phyloP scores from a whole-genome alignment of 164 flowering plant genomes.

The Tinospora cordifolia region DNA sequence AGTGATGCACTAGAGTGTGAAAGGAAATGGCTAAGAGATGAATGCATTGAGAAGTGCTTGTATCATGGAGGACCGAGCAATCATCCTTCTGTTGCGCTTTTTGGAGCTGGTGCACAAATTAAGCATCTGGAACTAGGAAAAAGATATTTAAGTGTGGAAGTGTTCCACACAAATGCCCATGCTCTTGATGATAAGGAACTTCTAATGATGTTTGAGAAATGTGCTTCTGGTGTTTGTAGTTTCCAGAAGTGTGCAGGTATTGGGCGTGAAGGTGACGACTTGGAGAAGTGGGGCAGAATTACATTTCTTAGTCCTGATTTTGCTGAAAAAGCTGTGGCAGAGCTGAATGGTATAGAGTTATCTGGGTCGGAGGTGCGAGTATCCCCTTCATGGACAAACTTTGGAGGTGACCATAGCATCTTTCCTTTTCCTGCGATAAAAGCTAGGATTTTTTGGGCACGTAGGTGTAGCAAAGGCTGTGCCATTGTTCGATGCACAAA shows the following conservation, averaged over 20 bases:
- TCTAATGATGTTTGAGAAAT: constrained; percentile 49
- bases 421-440: constrained; percentile 56
- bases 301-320: constrained; percentile 75
- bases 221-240: constrained; percentile 47
- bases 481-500: constrained; percentile 54
- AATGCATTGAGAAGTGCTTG: constrained; percentile 72
- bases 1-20: constrained; percentile 50
- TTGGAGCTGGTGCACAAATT: constrained; percentile 91
- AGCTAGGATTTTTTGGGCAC: constrained; percentile 83
- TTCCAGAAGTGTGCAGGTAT: constrained; percentile 36
- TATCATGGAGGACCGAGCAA: constrained; percentile 46
- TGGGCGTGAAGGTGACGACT: constrained; percentile 43
- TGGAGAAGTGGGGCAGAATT: constrained; percentile 63
- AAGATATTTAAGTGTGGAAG: constrained; percentile 59
- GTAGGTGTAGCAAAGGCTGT: constrained; percentile 63
- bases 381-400: constrained; percentile 33
- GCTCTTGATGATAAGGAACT: constrained; percentile 65
- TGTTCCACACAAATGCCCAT: constrained; percentile 32
- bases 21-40: constrained; percentile 50
- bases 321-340: constrained; percentile 46
- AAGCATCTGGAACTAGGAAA: constrained; percentile 79
- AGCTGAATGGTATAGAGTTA: constrained; percentile 36
- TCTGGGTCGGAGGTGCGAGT: constrained; percentile 45
- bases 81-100: constrained; percentile 60
- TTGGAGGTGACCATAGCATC: constrained; percentile 40